Conservation (phyloP, 768 basidiomycete species). For the Pholiota molesta region DNA sequence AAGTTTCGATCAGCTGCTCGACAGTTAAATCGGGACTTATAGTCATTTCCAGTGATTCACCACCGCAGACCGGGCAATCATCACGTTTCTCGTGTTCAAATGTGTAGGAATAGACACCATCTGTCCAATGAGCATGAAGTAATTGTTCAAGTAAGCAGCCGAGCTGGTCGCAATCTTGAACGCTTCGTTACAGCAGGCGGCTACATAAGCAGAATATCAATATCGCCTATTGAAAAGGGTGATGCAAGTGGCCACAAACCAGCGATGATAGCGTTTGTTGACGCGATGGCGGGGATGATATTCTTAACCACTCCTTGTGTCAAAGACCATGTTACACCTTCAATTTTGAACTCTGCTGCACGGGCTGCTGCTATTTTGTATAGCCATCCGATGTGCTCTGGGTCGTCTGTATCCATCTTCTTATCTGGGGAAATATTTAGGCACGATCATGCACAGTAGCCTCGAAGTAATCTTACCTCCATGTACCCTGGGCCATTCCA, state of each 20-base stretch:
- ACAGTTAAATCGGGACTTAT: constrained; percentile 78
- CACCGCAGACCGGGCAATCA: constrained; percentile 98
- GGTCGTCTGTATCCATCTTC: constrained; percentile 97
- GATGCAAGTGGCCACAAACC: constrained; percentile 44
- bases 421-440: constrained; percentile 57
- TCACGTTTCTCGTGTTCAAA: constrained; percentile 92
- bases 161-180: constrained; percentile 98
- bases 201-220: constrained; percentile 31
- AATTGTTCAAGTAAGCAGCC: constrained; percentile 94
- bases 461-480: constrained; percentile 60
- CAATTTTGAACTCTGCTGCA: constrained; percentile 94
- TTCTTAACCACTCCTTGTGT: constrained; percentile 99
- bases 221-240: background rate
- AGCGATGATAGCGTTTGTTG: constrained; percentile 97
- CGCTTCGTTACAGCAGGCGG: constrained; percentile 98
- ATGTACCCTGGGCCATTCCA: constrained; percentile 96
- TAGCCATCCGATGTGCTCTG: constrained; percentile 95
- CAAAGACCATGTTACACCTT: constrained; percentile 96
- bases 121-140: constrained; percentile 99
- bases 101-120: constrained; percentile 95
- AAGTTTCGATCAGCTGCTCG: constrained; percentile 84
- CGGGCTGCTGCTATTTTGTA: constrained; percentile 79
- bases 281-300: constrained; percentile 98
- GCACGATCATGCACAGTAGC: background rate
- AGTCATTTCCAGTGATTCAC: constrained; percentile 76